Evolutionary conservation across 768 basidiomycete genomes (phyloP).

Genomic region (Royoungia palumana): DNA sequence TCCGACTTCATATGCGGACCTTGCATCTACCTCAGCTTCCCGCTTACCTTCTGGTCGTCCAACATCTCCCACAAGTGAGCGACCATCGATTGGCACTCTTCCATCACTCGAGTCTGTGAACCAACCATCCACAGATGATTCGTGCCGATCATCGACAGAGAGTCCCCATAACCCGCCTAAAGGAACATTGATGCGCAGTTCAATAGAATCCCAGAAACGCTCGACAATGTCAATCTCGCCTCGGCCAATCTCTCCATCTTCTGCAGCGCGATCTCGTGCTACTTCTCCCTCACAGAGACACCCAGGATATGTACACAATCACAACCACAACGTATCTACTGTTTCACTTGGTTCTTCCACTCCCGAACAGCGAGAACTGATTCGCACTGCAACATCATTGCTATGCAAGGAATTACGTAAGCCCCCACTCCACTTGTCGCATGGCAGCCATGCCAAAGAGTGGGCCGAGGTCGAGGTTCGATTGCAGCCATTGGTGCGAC

Average conservation of each 20-base stretch:
- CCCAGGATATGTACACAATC: conserved; percentile 47
- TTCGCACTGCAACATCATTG: conserved; percentile 60
- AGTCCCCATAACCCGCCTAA: conserved; percentile 33
- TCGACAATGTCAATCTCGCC: conserved; percentile 29
- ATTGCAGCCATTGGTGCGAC: conserved; percentile 53
- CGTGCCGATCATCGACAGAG: conserved; percentile 40
- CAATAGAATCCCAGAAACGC: conserved; percentile 27
- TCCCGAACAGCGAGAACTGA: conserved; percentile 62
- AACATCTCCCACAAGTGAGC: conserved; percentile 30
- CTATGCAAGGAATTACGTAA: conserved; percentile 65
- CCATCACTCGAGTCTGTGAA: conserved; percentile 14
- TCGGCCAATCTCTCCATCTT: conserved; percentile 43
- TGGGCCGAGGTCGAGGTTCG: conserved; percentile 77
- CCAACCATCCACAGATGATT: conserved; percentile 28
- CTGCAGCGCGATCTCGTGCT: conserved; percentile 42
- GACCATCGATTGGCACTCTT: conserved; percentile 24
- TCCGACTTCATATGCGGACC: conserved; percentile 39
- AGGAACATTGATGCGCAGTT: conserved; percentile 15
- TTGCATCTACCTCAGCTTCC: conserved; percentile 49
- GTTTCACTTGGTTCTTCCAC: conserved; percentile 50
- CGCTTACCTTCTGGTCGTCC: conserved; percentile 42
- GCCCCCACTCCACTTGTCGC: conserved; percentile 54
- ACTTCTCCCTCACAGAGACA: conserved; percentile 45
- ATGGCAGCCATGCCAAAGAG: conserved; percentile 50
- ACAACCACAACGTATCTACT: conserved; percentile 57